These are phyloP conservation scores for Ophiostoma sp. DNA, from an alignment of 2,329 filamentous ascomycete genomes.

Conservation along the genomic window DNA sequence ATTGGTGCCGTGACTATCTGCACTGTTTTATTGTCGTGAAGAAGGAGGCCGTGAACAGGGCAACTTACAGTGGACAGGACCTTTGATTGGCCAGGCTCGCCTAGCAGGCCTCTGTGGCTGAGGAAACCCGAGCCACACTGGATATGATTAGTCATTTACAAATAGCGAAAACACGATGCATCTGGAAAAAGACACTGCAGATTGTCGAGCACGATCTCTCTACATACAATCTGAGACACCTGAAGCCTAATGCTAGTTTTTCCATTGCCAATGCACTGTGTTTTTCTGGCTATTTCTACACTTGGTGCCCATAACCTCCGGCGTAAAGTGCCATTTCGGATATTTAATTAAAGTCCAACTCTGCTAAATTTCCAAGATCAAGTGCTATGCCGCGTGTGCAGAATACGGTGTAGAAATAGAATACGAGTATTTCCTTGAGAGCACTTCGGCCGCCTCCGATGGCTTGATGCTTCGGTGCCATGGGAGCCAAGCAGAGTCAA, in stretches of 20 bases:
- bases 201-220: conserved; percentile 6
- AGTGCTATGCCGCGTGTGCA: background rate
- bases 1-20: background rate
- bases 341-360: background rate
- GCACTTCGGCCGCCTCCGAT: background rate
- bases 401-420: background rate
- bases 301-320: background rate
- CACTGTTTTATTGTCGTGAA: background rate
- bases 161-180: background rate
- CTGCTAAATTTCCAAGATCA: background rate
- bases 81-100: background rate
- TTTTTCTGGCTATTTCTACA: background rate
- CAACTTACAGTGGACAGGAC: background rate
- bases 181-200: background rate
- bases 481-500: background rate
- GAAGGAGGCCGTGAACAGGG: background rate
- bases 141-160: background rate
- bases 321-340: background rate
- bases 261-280: background rate
- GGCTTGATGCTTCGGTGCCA: background rate
- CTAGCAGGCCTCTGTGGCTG: conserved; percentile 10
- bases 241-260: background rate
- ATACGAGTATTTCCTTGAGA: background rate
- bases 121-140: background rate
- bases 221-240: background rate